Percentiles rank a stretch among this genome's conserved stretches.
Evolutionary conservation across 768 basidiomycete genomes (phyloP).

Genomic region (Suillus brevipes): DNA sequence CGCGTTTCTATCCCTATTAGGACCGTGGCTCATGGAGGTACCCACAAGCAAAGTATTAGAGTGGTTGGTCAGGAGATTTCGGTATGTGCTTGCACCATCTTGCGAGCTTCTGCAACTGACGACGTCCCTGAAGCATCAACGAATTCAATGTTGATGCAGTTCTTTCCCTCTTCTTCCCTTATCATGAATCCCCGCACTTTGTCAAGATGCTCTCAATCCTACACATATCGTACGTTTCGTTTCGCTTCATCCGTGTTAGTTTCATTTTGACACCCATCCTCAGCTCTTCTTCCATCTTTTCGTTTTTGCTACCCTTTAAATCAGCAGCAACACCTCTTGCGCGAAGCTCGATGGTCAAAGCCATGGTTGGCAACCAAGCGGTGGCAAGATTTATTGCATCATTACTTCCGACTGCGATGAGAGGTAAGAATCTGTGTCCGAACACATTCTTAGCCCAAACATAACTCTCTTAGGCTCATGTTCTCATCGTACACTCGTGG

Average conservation of each 20-base stretch:
- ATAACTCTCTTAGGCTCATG: slow-evolving; percentile 29
- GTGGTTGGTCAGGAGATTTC: slow-evolving; percentile 92
- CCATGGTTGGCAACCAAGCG: slow-evolving; percentile 72
- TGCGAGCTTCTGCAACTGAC: not conserved
- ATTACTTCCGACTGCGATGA: slow-evolving; percentile 61
- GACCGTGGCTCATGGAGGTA: slow-evolving; percentile 78
- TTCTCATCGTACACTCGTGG: slow-evolving; percentile 70
- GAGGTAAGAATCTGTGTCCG: slow-evolving; percentile 30
- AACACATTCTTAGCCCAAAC: not conserved
- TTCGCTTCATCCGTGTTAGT: not conserved
- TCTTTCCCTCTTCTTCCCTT: slow-evolving; percentile 85
- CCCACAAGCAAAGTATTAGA: slow-evolving; percentile 85
- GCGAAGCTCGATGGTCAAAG: slow-evolving; percentile 68
- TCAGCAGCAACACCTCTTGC: slow-evolving; percentile 75
- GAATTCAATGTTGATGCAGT: slow-evolving; percentile 87
- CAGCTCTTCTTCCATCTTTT: slow-evolving; percentile 64
- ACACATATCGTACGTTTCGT: slow-evolving; percentile 58
- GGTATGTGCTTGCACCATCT: slow-evolving; percentile 47
- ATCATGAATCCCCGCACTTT: slow-evolving; percentile 94
- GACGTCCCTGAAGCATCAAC: slow-evolving; percentile 60
- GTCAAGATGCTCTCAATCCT: slow-evolving; percentile 90
- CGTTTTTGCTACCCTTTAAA: slow-evolving; percentile 74
- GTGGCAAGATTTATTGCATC: slow-evolving; percentile 70
- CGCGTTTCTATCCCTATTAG: slow-evolving; percentile 66
- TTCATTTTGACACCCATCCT: slow-evolving; percentile 5